Evolutionary conservation across 2,329 filamentous ascomycete genomes (phyloP), one percentile per base, ranked within the genome.

Genomic region (Xylariales sp.): DNA sequence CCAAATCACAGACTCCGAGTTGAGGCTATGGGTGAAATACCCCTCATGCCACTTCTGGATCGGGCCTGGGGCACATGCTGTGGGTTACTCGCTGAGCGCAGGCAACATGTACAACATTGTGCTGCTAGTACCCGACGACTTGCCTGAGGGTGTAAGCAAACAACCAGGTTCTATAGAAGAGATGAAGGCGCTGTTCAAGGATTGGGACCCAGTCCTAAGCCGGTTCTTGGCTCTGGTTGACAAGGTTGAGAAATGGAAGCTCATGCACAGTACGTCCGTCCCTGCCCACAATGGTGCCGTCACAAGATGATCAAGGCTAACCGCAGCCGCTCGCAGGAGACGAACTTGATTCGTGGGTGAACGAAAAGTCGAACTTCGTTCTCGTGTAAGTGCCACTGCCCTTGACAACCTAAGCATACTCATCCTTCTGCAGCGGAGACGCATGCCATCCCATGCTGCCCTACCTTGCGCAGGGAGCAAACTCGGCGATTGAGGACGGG

Each of bases 401-500:
- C 5, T 15, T 15, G 18, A n/a, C n/a, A n/a, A n/a, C n/a, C n/a
- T n/a, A n/a, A 27, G 8, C 24, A 27, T 2, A 16, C 37, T 31
- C 4, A 65, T 62, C 58, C 20, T 22, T 31, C 25, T 31, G 15
- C 33, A 66, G 64, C 2, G 80, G 80, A 4, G 80, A 84, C 48
- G 67, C 76, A 1, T 83, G 78, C 45, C 80, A 83, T 53, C 74
- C 78, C 0, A 82, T 82, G 78, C 61, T 83, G 2, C 78, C 78
- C 3, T 76, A 78, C 48, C 65, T 80, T 20, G 82, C 77, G 0
- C 83, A 80, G 57, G 82, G 83, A 0, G 82, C 82, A 11, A 84
- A 84, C 53, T 80, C 74, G 0, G 75, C 77, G 0, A 66, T 87
- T 1, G 82, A 87, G 53, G 83, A 87, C 40, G 82, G 81, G 0